Percentiles rank a stretch among this genome's conserved stretches.
These are phyloP conservation scores for Tetrapisispora nanseiensis DNA, from an alignment of 805 yeast species.

Conservation along the genomic window DNA sequence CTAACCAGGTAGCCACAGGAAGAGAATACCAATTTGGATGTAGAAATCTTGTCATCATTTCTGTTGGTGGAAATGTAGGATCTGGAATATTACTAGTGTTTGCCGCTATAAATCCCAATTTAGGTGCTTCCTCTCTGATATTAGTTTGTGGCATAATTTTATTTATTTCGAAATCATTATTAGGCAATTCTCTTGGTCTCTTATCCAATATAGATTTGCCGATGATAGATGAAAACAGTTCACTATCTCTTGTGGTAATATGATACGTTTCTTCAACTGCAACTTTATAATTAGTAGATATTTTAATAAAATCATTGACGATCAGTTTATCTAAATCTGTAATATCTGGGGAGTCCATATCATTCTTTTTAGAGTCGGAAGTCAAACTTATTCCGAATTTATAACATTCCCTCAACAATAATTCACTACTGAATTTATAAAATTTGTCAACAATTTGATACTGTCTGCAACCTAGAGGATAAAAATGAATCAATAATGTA, in stretches of 20 bases:
- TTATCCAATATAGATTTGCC: constrained; percentile 67
- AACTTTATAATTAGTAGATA: constrained; percentile 41
- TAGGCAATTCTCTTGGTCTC: constrained; percentile 58
- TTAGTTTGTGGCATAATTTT: constrained; percentile 50
- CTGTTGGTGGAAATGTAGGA: constrained; percentile 42
- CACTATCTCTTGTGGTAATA: constrained; percentile 53
- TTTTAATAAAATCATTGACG: constrained; percentile 49
- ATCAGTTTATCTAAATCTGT: constrained; percentile 33
- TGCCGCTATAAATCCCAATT: constrained; percentile 39
- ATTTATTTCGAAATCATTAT: constrained; percentile 50
- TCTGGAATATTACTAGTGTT: constrained; percentile 37
- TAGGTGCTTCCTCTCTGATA: constrained; percentile 31
- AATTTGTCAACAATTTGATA: constrained; percentile 52
- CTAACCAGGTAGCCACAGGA: constrained; percentile 59
- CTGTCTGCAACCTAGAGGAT: constrained; percentile 38
- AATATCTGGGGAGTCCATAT: constrained; percentile 6
- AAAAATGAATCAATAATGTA: constrained; percentile 37
- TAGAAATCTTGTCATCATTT: constrained; percentile 42
- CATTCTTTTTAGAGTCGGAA: background rate
- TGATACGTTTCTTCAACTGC: constrained; percentile 58
- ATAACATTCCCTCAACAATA: constrained; percentile 52
- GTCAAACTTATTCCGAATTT: constrained; percentile 32
- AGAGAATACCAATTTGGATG: constrained; percentile 59
- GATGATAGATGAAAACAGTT: constrained; percentile 68
- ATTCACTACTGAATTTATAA: constrained; percentile 51